Conservation (phyloP, 495 filamentous ascomycete species). For the Chaetomium cochliodes region DNA sequence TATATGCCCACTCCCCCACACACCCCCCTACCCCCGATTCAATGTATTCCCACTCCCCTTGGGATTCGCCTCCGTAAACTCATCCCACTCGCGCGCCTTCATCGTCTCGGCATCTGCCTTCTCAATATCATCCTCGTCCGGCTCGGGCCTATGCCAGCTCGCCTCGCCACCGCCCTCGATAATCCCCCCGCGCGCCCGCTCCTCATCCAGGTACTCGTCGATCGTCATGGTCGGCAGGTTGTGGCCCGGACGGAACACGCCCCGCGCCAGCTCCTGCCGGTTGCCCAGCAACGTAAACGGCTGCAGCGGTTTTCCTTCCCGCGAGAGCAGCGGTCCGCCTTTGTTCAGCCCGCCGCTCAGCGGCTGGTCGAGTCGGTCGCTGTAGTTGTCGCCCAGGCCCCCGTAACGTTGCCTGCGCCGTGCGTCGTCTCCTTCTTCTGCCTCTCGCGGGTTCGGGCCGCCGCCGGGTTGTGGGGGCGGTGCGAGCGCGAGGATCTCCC, state of each 20-base stretch:
- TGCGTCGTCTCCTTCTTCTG: slow-evolving; percentile 45
- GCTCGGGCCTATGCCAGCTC: slow-evolving; percentile 64
- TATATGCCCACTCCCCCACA: neutral
- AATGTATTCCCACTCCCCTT: slow-evolving; percentile 83
- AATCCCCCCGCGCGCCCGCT: slow-evolving; percentile 80
- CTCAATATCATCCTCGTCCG: slow-evolving; percentile 85
- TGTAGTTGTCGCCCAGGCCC: slow-evolving; percentile 51
- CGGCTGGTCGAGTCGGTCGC: slow-evolving; percentile 71
- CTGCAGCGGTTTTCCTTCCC: slow-evolving; percentile 79
- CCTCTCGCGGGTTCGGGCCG: neutral
- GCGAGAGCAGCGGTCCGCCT: slow-evolving; percentile 74
- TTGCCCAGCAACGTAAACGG: slow-evolving; percentile 85
- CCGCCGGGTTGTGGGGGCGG: slow-evolving; percentile 36
- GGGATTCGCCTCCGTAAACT: slow-evolving; percentile 86
- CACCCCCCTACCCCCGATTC: slow-evolving; percentile 64
- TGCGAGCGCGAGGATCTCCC: slow-evolving; percentile 74
- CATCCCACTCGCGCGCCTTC: slow-evolving; percentile 95
- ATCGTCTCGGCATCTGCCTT: slow-evolving; percentile 84
- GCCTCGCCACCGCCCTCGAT: slow-evolving; percentile 87
- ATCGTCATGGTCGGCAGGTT: slow-evolving; percentile 97
- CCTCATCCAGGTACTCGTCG: slow-evolving; percentile 95
- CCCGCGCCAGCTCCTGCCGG: slow-evolving; percentile 71
- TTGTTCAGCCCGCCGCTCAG: slow-evolving; percentile 39
- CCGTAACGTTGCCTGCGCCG: slow-evolving; percentile 41
- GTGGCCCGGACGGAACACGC: slow-evolving; percentile 88